A percentile compares a stretch with the other conserved stretches of the same genome.
These are phyloP conservation scores for Tympanopsis confertula DNA, from an alignment of 2,329 filamentous ascomycete species.

Conservation along the genomic window DNA sequence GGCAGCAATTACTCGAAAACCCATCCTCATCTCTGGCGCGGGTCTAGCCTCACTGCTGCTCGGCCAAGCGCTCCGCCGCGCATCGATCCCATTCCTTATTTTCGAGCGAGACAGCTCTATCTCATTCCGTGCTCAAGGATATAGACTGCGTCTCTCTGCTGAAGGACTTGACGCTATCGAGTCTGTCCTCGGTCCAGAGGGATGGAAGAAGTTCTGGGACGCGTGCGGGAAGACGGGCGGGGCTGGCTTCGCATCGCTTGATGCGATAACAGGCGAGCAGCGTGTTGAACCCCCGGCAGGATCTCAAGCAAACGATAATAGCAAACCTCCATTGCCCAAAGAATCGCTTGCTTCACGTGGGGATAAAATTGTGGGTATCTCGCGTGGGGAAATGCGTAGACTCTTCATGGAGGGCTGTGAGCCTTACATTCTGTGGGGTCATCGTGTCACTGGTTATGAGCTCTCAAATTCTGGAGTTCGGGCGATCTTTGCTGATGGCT, in stretches of 20 bases:
- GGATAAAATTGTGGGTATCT: constrained; percentile 49
- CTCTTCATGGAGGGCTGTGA: constrained; percentile 46
- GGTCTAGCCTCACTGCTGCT: constrained; percentile 24
- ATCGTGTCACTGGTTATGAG: constrained; percentile 46
- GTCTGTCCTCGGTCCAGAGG: constrained; percentile 33
- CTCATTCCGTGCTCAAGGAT: constrained; percentile 50
- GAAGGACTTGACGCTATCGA: constrained; percentile 51
- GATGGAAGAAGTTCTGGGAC: constrained; percentile 44
- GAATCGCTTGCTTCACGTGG: constrained; percentile 33
- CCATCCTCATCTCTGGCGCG: constrained; percentile 25
- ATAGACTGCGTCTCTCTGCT: constrained; percentile 42
- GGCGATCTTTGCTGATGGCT: constrained; percentile 47
- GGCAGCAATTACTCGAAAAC: no score
- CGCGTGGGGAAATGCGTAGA: constrained; percentile 49
- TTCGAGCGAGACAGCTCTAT: constrained; percentile 31
- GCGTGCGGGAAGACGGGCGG: constrained; percentile 48
- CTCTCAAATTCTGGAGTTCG: constrained; percentile 38
- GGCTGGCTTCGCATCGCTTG: constrained; percentile 31
- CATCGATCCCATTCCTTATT: constrained; percentile 22
- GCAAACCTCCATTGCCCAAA: constrained; percentile 6
- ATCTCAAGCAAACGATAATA: constrained; percentile 11
- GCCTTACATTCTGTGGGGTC: constrained; percentile 38
- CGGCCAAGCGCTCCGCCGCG: constrained; percentile 18
- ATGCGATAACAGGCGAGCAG: constrained; percentile 40
- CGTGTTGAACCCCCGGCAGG: constrained; percentile 12